phyloP scores from a whole-genome alignment of 208 protist species.

The Strigomonas culicis region DNA sequence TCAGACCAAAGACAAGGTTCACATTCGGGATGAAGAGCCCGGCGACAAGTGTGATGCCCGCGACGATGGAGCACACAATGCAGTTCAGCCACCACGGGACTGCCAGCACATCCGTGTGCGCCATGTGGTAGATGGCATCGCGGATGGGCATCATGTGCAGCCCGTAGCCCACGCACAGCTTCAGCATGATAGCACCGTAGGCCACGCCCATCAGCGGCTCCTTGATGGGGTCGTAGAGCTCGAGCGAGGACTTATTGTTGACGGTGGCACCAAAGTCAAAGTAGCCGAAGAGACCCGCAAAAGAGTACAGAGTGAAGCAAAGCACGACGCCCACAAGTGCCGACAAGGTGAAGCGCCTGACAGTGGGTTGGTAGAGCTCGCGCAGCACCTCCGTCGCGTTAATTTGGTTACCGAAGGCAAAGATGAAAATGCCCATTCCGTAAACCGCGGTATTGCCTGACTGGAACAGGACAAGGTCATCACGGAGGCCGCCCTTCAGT shows the following conservation, averaged over 20 bases:
- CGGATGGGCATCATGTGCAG: slow-evolving; percentile 64
- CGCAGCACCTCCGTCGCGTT: slow-evolving; percentile 51
- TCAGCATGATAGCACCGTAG: slow-evolving; percentile 61
- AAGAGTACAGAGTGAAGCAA: slow-evolving; percentile 53
- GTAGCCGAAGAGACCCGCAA: slow-evolving; percentile 64
- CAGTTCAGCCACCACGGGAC: slow-evolving; percentile 53
- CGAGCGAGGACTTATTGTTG: slow-evolving; percentile 39
- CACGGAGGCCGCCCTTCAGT: slow-evolving; percentile 14
- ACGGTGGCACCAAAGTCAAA: slow-evolving; percentile 57
- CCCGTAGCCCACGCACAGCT: slow-evolving; percentile 64
- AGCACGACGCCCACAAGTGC: slow-evolving; percentile 40
- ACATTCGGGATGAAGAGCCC: slow-evolving; percentile 76
- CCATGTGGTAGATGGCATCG: slow-evolving; percentile 57
- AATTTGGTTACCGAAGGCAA: slow-evolving; percentile 57
- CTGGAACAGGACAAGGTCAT: slow-evolving; percentile 35
- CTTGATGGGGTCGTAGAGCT: slow-evolving; percentile 53
- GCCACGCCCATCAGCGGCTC: slow-evolving; percentile 45
- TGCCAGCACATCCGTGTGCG: slow-evolving; percentile 26
- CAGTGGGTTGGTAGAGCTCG: slow-evolving; percentile 58
- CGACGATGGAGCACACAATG: slow-evolving; percentile 30
- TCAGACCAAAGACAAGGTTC: slow-evolving; percentile 61
- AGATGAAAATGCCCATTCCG: slow-evolving; percentile 44
- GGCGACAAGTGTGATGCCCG: slow-evolving; percentile 30
- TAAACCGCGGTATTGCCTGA: slow-evolving; percentile 37
- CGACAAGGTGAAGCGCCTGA: slow-evolving; percentile 34